phyloP scores from a whole-genome alignment of 2,329 filamentous ascomycete species.

The Pseudopyrenochaeta lycopersici region DNA sequence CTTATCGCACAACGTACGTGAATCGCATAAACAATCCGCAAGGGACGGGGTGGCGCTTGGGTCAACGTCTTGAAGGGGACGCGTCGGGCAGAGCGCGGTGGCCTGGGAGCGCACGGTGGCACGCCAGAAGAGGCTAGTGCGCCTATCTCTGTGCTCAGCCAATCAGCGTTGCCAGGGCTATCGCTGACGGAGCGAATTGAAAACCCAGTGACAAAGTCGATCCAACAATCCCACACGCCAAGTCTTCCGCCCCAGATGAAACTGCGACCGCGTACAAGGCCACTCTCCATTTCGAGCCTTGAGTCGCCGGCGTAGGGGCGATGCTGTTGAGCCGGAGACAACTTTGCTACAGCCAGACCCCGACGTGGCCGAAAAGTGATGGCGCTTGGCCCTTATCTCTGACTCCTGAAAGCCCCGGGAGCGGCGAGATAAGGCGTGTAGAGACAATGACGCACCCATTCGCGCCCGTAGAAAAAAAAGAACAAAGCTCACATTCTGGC shows the following conservation, averaged over 20 bases:
- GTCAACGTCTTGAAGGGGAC: no score
- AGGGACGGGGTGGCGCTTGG: background rate
- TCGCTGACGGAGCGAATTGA: background rate
- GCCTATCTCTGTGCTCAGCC: conserved; percentile 1
- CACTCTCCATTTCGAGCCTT: conserved; percentile 9
- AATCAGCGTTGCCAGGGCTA: conserved; percentile 16
- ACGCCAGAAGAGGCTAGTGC: background rate
- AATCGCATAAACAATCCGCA: conserved; percentile 9
- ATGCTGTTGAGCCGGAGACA: conserved; percentile 12
- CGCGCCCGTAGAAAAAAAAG: conserved; percentile 42
- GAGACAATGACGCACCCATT: conserved; percentile 37
- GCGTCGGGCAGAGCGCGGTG: background rate
- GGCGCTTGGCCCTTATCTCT: conserved; percentile 22
- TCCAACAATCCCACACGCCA: conserved; percentile 38
- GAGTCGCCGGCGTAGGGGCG: conserved; percentile 11
- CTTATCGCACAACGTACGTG: conserved; percentile 16
- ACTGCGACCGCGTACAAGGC: conserved; percentile 19
- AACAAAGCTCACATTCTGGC: conserved; percentile 42
- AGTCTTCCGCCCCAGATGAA: conserved; percentile 36
- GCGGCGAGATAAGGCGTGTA: conserved; percentile 33
- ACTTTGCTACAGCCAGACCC: conserved; percentile 3
- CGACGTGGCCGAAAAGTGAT: conserved; percentile 21
- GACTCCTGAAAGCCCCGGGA: conserved; percentile 16
- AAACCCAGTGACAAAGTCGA: conserved; percentile 26
- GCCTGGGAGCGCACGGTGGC: background rate